These are phyloP conservation scores for Mucor lusitanicus DNA, from an alignment of 371 early-diverging fungal genomes.

Conservation along the genomic window DNA sequence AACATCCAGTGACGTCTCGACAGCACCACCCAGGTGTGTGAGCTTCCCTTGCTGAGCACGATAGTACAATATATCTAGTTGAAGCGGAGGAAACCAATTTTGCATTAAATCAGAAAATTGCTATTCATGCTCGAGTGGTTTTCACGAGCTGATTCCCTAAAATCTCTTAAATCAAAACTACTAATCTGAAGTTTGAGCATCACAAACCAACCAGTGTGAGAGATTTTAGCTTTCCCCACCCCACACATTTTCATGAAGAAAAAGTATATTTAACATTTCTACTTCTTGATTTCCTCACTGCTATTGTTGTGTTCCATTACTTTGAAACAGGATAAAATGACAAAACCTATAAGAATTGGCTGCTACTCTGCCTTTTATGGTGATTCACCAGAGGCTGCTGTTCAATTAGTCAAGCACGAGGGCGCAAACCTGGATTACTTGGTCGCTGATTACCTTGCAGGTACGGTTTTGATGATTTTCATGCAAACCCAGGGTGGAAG, in stretches of 20 bases:
- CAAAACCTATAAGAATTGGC: slow-evolving; percentile 51
- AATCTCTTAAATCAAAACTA: neutral
- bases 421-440: slow-evolving; percentile 67
- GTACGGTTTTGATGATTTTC: slow-evolving; percentile 22
- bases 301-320: neutral
- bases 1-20: neutral
- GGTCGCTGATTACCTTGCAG: slow-evolving; percentile 31
- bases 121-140: neutral
- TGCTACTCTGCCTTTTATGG: slow-evolving; percentile 76
- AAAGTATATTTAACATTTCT: neutral
- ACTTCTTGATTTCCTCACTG: neutral
- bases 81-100: neutral
- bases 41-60: neutral
- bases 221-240: neutral
- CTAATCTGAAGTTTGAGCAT: neutral
- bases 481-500: neutral
- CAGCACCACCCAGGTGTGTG: neutral
- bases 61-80: neutral
- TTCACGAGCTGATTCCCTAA: slow-evolving; percentile 2
- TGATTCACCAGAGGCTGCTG: slow-evolving; percentile 64
- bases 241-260: neutral
- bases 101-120: neutral
- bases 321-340: neutral
- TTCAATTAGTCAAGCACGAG: slow-evolving; percentile 69
- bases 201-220: neutral